Conservation (phyloP, 129 eudicot species). For the Kitagawia praeruptora region DNA sequence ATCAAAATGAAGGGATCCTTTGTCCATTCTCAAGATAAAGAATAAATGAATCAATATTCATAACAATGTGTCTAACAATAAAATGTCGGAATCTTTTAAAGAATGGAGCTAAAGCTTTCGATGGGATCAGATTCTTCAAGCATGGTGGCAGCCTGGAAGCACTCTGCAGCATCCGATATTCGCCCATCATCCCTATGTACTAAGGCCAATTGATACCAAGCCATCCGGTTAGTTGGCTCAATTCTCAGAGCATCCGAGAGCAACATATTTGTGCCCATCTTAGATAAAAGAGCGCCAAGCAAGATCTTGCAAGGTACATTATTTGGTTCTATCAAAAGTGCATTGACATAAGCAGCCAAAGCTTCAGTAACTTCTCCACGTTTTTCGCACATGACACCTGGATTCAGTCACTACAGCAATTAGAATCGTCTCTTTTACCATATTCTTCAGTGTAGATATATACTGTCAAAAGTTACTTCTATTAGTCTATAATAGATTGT, state of each 20-base stretch:
- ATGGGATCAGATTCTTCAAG: constrained; percentile 94
- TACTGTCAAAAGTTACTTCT: not conserved
- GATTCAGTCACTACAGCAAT: constrained; percentile 1
- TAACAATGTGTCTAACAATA: not conserved
- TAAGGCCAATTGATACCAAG: constrained; percentile 82
- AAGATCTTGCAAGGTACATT: constrained; percentile 76
- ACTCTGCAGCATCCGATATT: constrained; percentile 74
- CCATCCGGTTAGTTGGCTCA: constrained; percentile 78
- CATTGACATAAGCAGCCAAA: constrained; percentile 60
- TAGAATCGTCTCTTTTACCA: not conserved
- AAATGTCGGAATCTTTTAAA: not conserved
- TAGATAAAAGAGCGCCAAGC: constrained; percentile 45
- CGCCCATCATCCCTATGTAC: constrained; percentile 80
- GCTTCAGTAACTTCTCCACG: constrained; percentile 66
- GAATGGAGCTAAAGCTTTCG: constrained; percentile 62
- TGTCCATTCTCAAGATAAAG: constrained; percentile 2
- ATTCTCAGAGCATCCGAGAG: constrained; percentile 84
- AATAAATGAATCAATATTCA: constrained; percentile 22
- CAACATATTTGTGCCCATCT: constrained; percentile 51
- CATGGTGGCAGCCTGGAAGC: constrained; percentile 92
- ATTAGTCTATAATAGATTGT: not conserved
- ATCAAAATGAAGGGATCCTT: constrained; percentile 2
- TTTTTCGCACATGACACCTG: constrained; percentile 61
- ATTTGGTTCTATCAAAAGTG: constrained; percentile 58
- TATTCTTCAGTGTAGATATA: not conserved